Percentiles rank a stretch among this genome's conserved stretches.
Conservation (phyloP, 1,139 yeast genomes). For the Candida freyschussii region DNA sequence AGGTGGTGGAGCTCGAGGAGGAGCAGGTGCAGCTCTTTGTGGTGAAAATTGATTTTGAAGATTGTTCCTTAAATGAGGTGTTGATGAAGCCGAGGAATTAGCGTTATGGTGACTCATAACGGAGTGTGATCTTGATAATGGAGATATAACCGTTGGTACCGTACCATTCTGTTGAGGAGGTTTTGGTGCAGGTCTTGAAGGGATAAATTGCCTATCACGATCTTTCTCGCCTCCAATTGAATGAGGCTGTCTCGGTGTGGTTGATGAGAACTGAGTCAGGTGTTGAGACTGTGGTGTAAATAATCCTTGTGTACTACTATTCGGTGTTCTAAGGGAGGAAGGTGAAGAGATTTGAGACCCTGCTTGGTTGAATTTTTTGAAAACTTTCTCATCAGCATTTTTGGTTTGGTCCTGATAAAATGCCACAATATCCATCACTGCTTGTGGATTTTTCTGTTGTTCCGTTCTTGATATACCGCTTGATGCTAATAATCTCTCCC, state of each 20-base stretch:
- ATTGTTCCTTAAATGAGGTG: constrained; percentile 15
- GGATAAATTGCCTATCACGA: constrained; percentile 48
- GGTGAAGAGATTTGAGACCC: constrained; percentile 22
- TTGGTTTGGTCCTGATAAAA: constrained; percentile 71
- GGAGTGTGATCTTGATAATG: constrained; percentile 22
- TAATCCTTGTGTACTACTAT: constrained; percentile 26
- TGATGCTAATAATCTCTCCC: constrained; percentile 80
- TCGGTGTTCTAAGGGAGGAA: constrained; percentile 32
- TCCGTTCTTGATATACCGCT: constrained; percentile 84
- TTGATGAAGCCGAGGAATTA: constrained; percentile 12
- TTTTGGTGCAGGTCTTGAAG: constrained; percentile 67
- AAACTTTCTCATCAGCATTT: constrained; percentile 62
- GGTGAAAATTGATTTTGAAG: constrained; percentile 18
- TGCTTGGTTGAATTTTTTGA: constrained; percentile 61
- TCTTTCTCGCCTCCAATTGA: constrained; percentile 17
- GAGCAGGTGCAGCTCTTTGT: constrained; percentile 30
- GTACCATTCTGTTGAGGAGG: constrained; percentile 32
- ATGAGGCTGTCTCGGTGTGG: constrained; percentile 24
- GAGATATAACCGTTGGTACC: constrained; percentile 24
- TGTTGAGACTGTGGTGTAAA: constrained; percentile 20
- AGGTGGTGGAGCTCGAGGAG: constrained; percentile 23
- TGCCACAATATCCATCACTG: constrained; percentile 88
- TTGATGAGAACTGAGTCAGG: constrained; percentile 14
- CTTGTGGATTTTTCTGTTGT: constrained; percentile 89
- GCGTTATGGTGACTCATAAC: constrained; percentile 10